Conservation (phyloP, 257 asterid genomes). For the Nicotiana tomentosiformis region DNA sequence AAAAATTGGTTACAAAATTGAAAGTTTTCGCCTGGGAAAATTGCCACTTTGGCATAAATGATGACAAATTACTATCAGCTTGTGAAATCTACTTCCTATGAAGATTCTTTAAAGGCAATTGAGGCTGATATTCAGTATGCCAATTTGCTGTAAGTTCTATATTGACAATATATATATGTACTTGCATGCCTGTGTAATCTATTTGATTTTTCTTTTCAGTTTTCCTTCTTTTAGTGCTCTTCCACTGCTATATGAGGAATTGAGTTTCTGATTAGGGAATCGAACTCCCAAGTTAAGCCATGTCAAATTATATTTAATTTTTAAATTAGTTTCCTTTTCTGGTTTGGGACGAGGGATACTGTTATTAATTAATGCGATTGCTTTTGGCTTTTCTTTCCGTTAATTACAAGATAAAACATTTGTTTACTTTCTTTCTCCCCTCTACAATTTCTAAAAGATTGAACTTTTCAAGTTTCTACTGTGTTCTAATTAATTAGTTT, state of each 20-base stretch:
- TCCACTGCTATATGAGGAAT: not conserved
- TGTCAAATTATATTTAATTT: not conserved
- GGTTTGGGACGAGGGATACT: not conserved
- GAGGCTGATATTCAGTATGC: slow-evolving; percentile 57
- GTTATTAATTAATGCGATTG: not conserved
- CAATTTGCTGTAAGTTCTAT: slow-evolving; percentile 41
- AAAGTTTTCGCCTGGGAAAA: not conserved
- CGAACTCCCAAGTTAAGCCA: not conserved
- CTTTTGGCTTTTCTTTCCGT: not conserved
- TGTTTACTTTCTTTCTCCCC: not conserved
- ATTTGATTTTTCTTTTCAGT: not conserved
- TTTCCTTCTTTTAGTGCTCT: not conserved
- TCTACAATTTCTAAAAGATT: not conserved
- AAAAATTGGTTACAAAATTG: no score
- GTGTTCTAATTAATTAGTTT: not conserved
- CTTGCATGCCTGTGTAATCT: not conserved
- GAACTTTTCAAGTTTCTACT: not conserved
- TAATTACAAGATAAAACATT: not conserved
- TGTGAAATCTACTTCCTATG: slow-evolving; percentile 36
- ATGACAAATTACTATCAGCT: slow-evolving; percentile 37
- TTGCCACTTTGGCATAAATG: not conserved
- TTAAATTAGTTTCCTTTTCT: not conserved
- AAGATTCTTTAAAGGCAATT: slow-evolving; percentile 39
- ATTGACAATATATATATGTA: not conserved
- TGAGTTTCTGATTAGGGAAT: not conserved